Evolutionary conservation across 495 filamentous ascomycete genomes (phyloP).

Genomic region (Beverwykella pulmonaria): DNA sequence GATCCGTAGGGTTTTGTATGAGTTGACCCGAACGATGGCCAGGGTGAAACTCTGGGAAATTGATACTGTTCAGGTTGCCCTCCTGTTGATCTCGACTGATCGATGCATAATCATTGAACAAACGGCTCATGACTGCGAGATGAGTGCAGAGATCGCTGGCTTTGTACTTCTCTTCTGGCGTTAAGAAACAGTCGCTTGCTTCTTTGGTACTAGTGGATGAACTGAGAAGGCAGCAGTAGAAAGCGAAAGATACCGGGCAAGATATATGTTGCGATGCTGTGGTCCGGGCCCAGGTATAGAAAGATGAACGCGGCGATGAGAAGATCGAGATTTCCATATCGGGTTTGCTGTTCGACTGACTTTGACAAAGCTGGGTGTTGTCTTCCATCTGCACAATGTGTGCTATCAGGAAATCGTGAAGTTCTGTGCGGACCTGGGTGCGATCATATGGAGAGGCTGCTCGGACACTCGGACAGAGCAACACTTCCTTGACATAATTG

Average conservation of each 20-base stretch:
- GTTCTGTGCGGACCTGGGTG: too few species aligned
- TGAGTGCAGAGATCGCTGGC: slow-evolving; percentile 39
- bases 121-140: slow-evolving; percentile 44
- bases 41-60: slow-evolving; percentile 45
- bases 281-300: slow-evolving; percentile 44
- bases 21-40: too few species aligned
- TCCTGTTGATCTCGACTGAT: slow-evolving; percentile 40
- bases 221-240: slow-evolving; percentile 35
- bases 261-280: slow-evolving; percentile 32
- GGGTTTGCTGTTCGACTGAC: background rate
- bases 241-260: slow-evolving; percentile 46
- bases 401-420: background rate
- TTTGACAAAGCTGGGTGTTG: background rate
- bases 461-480: too few species aligned
- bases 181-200: slow-evolving; percentile 19
- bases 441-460: too few species aligned
- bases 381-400: slow-evolving; percentile 2
- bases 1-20: too few species aligned
- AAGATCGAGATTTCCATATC: background rate
- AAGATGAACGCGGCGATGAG: background rate
- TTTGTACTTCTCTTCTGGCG: slow-evolving; percentile 38
- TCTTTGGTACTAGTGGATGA: slow-evolving; percentile 6
- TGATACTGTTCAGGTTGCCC: slow-evolving; percentile 46
- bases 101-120: slow-evolving; percentile 48
- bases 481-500: background rate